Conservation (phyloP, 1,139 yeast genomes). For the Candida pseudoviswanathii region DNA sequence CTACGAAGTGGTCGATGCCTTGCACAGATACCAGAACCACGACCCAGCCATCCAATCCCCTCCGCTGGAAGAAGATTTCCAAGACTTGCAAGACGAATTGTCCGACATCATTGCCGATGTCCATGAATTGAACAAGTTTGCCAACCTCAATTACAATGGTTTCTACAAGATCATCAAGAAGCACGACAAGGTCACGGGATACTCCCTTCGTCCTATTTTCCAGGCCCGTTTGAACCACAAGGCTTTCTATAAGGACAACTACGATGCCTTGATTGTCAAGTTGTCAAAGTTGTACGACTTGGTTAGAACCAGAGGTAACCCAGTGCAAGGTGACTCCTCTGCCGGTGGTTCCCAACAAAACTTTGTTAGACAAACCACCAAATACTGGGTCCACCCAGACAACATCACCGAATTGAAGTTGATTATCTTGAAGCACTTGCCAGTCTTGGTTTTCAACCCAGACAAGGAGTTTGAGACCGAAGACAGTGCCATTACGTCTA, state of each 20-base stretch:
- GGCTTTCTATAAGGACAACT: constrained; percentile 94
- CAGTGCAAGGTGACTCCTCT: constrained; percentile 88
- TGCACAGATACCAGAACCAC: constrained; percentile 21
- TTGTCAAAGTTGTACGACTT: constrained; percentile 86
- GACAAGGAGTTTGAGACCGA: constrained; percentile 93
- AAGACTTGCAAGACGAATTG: constrained; percentile 86
- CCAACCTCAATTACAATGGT: constrained; percentile 91
- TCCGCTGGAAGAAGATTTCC: constrained; percentile 80
- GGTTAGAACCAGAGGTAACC: constrained; percentile 94
- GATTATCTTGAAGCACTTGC: constrained; percentile 88
- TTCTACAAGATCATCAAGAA: constrained; percentile 94
- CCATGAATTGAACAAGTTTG: constrained; percentile 92
- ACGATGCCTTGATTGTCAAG: constrained; percentile 85
- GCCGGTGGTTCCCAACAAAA: constrained; percentile 98
- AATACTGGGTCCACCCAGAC: constrained; percentile 99
- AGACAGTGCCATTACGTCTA: constrained; percentile 95
- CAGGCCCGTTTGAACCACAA: constrained; percentile 90
- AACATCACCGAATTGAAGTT: constrained; percentile 96
- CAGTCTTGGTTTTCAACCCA: constrained; percentile 93
- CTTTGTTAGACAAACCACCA: constrained; percentile 96
- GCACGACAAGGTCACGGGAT: constrained; percentile 89
- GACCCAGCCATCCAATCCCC: constrained; percentile 29
- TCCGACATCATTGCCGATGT: constrained; percentile 96
- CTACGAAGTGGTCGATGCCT: constrained; percentile 57
- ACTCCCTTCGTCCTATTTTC: constrained; percentile 85